phyloP scores from a whole-genome alignment of 805 yeast genomes.

The Osmozyma mogii region DNA sequence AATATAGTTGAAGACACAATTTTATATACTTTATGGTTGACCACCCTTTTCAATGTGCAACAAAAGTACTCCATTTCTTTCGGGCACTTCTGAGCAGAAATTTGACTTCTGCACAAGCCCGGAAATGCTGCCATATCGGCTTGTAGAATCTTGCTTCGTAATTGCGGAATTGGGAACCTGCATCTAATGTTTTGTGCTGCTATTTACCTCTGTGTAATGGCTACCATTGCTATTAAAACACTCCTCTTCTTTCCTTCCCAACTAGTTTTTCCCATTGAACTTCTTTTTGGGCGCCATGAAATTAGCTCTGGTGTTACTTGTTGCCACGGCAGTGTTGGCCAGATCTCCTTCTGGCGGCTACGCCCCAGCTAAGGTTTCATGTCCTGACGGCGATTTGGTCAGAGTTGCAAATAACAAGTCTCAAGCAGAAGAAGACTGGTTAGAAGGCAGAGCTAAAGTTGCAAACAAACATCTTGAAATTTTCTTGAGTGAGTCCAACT shows the following conservation, averaged over 20 bases:
- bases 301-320: not conserved
- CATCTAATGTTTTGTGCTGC: slow-evolving; percentile 2
- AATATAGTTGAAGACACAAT: no score
- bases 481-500: slow-evolving; percentile 23
- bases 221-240: not conserved
- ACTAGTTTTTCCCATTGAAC: not conserved
- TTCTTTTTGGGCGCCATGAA: not conserved
- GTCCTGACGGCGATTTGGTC: slow-evolving; percentile 21
- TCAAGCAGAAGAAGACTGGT: slow-evolving; percentile 18
- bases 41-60: no score
- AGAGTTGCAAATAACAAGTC: slow-evolving; percentile 22
- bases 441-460: slow-evolving; percentile 16
- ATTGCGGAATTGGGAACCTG: no score
- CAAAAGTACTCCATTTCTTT: no score
- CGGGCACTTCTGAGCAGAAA: no score
- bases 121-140: no score
- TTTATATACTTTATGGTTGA: no score
- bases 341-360: slow-evolving; percentile 9
- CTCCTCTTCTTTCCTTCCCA: slow-evolving; percentile 1
- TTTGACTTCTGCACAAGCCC: no score
- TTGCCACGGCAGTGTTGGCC: slow-evolving; percentile 1
- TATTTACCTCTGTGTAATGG: not conserved
- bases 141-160: no score
- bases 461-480: slow-evolving; percentile 23
- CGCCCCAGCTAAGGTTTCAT: slow-evolving; percentile 21